A percentile compares a stretch with the other conserved stretches of the same genome.
These are phyloP conservation scores for Mytilinidion resinicola DNA, from an alignment of 495 filamentous ascomycete genomes.

Conservation along the genomic window DNA sequence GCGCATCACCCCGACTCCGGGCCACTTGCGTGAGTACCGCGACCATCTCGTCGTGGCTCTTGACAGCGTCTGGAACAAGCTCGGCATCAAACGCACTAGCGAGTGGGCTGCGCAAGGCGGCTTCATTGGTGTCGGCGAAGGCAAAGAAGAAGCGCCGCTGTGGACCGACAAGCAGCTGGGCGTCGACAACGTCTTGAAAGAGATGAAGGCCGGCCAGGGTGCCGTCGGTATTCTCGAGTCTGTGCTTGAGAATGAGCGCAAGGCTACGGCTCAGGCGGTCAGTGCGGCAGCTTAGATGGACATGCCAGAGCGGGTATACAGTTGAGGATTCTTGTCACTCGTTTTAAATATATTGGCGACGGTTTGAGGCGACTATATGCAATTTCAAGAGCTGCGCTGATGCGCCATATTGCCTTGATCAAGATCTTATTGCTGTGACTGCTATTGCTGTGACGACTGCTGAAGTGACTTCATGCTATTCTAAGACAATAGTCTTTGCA, in stretches of 20 bases:
- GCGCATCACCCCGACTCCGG: constrained; percentile 90
- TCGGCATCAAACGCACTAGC: constrained; percentile 83
- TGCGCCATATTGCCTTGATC: no score
- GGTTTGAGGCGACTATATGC: not conserved
- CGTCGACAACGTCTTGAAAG: constrained; percentile 47
- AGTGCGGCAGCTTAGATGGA: constrained; percentile 29
- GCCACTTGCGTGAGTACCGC: constrained; percentile 74
- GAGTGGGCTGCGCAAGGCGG: constrained; percentile 90
- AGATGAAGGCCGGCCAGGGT: constrained; percentile 44
- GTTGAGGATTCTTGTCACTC: not conserved
- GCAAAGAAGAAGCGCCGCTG: constrained; percentile 55
- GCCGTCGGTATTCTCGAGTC: constrained; percentile 38
- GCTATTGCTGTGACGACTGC: no score
- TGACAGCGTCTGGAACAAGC: constrained; percentile 76
- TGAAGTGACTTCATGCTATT: no score
- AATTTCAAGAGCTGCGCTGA: not conserved
- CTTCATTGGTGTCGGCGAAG: constrained; percentile 84
- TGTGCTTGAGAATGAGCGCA: constrained; percentile 39
- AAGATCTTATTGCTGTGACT: no score
- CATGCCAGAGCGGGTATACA: not conserved
- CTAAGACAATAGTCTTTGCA: no score
- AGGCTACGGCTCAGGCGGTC: constrained; percentile 37
- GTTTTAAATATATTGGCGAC: not conserved
- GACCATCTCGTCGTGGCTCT: constrained; percentile 80
- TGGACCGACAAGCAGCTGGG: constrained; percentile 87